A percentile compares a stretch with the other conserved stretches of the same genome.
Conservation (phyloP, 2,329 filamentous ascomycete species). For the Sclerotiophoma versabilis region DNA sequence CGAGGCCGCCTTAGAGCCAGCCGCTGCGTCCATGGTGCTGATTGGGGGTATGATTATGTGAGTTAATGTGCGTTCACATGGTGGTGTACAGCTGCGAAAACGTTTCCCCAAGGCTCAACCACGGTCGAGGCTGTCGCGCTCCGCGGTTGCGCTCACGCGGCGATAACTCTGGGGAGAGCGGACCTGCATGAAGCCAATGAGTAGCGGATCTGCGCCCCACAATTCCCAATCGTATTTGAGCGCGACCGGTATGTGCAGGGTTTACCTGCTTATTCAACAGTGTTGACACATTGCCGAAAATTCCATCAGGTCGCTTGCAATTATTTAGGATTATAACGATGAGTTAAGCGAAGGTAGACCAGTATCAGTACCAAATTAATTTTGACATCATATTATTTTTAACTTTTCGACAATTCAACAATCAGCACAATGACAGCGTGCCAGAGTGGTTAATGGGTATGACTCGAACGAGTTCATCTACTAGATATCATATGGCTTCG, state of each 20-base stretch:
- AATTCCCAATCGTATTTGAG: not conserved
- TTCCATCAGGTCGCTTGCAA: no score
- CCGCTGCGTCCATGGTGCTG: conserved; percentile 49
- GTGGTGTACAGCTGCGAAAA: not conserved
- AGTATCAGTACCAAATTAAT: no score
- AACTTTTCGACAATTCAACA: not conserved
- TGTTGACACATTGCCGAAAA: not conserved
- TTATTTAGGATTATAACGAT: no score
- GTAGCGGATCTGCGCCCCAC: conserved; percentile 18
- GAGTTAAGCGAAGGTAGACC: no score
- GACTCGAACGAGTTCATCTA: conserved; percentile 31
- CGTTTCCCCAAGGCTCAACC: conserved; percentile 2
- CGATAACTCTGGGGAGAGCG: conserved; percentile 31
- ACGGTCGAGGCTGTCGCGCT: conserved; percentile 7
- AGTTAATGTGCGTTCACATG: conserved; percentile 10
- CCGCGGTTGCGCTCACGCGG: conserved; percentile 17
- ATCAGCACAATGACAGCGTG: conserved; percentile 9
- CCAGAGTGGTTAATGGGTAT: conserved; percentile 33
- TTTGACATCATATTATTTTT: not conserved
- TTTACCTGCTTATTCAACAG: not conserved
- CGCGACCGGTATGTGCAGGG: conserved; percentile 1
- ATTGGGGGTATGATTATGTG: not conserved
- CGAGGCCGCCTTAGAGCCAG: conserved; percentile 49
- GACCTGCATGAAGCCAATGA: conserved; percentile 44
- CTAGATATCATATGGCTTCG: conserved; percentile 38